Conservation (phyloP, 2,329 filamentous ascomycete genomes). For the Phaeosphaeriaceae sp. region DNA sequence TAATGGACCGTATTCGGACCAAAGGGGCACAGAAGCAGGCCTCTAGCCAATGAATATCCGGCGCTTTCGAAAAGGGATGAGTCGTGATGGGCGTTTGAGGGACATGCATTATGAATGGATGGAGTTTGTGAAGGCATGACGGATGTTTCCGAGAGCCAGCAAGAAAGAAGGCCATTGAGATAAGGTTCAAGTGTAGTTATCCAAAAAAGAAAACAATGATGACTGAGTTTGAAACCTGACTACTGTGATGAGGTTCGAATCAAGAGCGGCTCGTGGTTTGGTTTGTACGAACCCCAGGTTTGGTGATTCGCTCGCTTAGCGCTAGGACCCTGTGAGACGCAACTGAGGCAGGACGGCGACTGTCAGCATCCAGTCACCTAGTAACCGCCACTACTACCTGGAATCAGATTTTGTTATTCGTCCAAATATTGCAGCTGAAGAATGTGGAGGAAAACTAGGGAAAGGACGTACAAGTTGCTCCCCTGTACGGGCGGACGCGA, state of each 20-base stretch:
- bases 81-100: too few relatives aligned
- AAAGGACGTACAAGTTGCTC: too few relatives aligned
- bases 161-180: too few relatives aligned
- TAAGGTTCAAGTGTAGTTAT: too few relatives aligned
- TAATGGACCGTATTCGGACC: conserved; percentile 28
- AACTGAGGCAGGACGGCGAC: conserved; percentile 16
- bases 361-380: conserved; percentile 5
- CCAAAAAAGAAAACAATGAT: too few relatives aligned
- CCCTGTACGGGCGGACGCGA: too few relatives aligned
- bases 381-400: not conserved
- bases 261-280: not conserved
- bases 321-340: conserved; percentile 30
- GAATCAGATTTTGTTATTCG: not conserved
- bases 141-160: too few relatives aligned
- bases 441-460: not conserved
- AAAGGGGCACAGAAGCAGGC: conserved; percentile 3
- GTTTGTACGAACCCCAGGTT: not conserved
- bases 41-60: not conserved
- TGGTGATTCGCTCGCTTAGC: conserved; percentile 10
- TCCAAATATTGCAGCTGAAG: conserved; percentile 1
- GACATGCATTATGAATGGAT: too few relatives aligned
- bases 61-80: too few relatives aligned
- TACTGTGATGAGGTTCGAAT: too few relatives aligned
- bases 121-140: too few relatives aligned
- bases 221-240: too few relatives aligned